A percentile compares a stretch with the other conserved stretches of the same genome.
Conservation (phyloP, 164 flowering plant genomes). For the Vitis vinifera region ASM3070453v1 NC_081806.1:10008001-10008500, state of each 20-base stretch:
- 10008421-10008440: slow-evolving; percentile 41
- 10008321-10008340: slow-evolving; percentile 10
- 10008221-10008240: slow-evolving; percentile 24
- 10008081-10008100: too few relatives aligned
- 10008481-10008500: slow-evolving; percentile 24
- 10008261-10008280: slow-evolving; percentile 28
- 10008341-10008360: slow-evolving; percentile 3
- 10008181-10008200: slow-evolving; percentile 13
- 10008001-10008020: slow-evolving; percentile 1
- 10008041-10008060: neutral
- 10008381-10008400: slow-evolving; percentile 11
- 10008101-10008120: slow-evolving; percentile 16
- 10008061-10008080: neutral
- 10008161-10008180: slow-evolving; percentile 4
- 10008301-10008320: neutral
- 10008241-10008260: slow-evolving; percentile 51
- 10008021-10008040: neutral
- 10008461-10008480: neutral
- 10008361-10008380: slow-evolving; percentile 15
- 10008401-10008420: slow-evolving; percentile 57
- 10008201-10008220: slow-evolving; percentile 13
- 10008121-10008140: neutral
- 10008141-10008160: slow-evolving; percentile 10
- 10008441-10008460: slow-evolving; percentile 31
- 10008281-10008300: slow-evolving; percentile 23